Evolutionary conservation across 371 early-diverging fungal genomes (phyloP), one percentile per base, ranked within the genome.

Genomic region (Apophysomyces trapeziformis): DNA sequence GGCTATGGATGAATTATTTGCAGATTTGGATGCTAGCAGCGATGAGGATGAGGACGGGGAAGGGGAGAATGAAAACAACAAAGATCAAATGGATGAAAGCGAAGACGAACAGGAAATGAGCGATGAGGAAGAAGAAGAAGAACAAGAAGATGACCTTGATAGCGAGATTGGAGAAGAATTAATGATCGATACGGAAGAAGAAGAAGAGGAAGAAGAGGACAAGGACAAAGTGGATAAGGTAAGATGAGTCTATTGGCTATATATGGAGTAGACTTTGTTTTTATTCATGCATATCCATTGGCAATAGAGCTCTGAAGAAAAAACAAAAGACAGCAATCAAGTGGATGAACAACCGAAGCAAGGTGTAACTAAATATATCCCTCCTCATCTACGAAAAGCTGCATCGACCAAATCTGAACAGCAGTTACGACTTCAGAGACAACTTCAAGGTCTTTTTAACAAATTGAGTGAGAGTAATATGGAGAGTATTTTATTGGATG

Each of bases 381-480:
- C 98, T 21, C 97, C 98, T 50, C 93, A 95, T 64, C 82, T 96
- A 38, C 92, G 97, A 66, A 85, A 82, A 61, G 73, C 76, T 45
- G 67, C 85, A 4, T 67, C 77, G 1, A 75, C 84, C 26, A 83
- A 88, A 39, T 80, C 79, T 2, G 90, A 92, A 70, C 86, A 87
- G 41, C 77, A 85, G 41, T 73, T 85, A 6, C 86, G 92, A 14
- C 79, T 96, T 4, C 90, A 92, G 61, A 86, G 92, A 38, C 87
- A 86, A 43, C 70, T 96, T 5, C 94, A 94, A 74, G 98, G 98
- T 67, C 86, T 91, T 63, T 78, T 97, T 13, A 96, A 96, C 82
- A 89, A 86, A 80, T 78, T 96, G 72, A 94, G 92, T 75, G 97
- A 96, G 75, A 86, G 89, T 71, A 96, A 96, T 70, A 88, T 96